These are phyloP conservation scores for Tagetes erecta DNA, from an alignment of 129 eudicot species.

Conservation along the genomic window DNA sequence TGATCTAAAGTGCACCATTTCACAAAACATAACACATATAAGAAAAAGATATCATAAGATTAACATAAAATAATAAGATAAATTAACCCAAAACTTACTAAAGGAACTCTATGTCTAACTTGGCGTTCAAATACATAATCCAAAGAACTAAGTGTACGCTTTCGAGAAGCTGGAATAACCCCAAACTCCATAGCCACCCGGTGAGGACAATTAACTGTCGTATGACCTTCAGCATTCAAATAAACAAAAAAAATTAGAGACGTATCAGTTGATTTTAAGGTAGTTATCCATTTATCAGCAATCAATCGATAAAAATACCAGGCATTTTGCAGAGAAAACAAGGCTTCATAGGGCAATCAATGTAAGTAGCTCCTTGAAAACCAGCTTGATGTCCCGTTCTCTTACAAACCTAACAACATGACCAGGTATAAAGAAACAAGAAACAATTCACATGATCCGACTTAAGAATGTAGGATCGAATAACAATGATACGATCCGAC, in stretches of 20 bases:
- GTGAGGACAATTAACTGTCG: slow-evolving; percentile 86
- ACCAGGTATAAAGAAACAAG: background rate
- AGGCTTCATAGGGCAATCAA: slow-evolving; percentile 99
- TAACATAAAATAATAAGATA: background rate
- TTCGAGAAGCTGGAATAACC: slow-evolving; percentile 76
- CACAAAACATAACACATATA: background rate
- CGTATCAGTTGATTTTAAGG: background rate
- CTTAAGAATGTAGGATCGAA: no score
- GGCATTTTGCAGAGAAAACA: slow-evolving; percentile 98
- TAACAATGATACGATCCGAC: no score
- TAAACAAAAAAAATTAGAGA: background rate
- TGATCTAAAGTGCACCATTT: slow-evolving; percentile 47
- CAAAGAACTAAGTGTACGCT: slow-evolving; percentile 51
- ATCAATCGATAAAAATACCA: slow-evolving; percentile 41
- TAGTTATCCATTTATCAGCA: background rate
- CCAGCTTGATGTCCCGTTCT: slow-evolving; percentile 97
- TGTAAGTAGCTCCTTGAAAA: slow-evolving; percentile 90
- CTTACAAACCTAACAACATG: slow-evolving; percentile 73
- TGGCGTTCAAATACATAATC: slow-evolving; percentile 80
- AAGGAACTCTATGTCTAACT: slow-evolving; percentile 49
- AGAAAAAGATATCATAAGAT: background rate
- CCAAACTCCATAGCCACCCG: slow-evolving; percentile 92
- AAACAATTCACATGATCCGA: no score
- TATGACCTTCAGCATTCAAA: slow-evolving; percentile 71
- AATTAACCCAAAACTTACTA: slow-evolving; percentile 41